These are phyloP conservation scores for Arbutus unedo DNA, from an alignment of 148 eudicot genomes.

Conservation along the genomic window DNA sequence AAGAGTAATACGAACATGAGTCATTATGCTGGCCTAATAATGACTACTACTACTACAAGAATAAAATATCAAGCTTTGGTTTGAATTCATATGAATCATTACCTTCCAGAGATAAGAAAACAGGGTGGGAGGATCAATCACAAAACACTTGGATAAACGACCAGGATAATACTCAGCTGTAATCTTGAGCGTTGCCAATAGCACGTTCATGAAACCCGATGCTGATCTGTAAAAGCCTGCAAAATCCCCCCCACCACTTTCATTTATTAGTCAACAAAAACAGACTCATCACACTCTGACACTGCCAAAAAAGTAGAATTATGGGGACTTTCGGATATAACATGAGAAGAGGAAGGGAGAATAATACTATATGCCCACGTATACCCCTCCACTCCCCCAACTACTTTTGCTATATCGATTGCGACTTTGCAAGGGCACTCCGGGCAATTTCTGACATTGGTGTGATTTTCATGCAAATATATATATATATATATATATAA, in stretches of 20 bases:
- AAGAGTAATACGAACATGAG: no score
- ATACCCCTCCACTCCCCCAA: not conserved
- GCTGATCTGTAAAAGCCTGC: conserved; percentile 97
- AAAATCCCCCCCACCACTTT: not conserved
- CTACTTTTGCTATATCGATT: not conserved
- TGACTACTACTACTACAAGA: no score
- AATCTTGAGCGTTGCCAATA: conserved; percentile 71
- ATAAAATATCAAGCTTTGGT: not conserved
- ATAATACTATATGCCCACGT: not conserved
- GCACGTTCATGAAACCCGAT: conserved; percentile 77
- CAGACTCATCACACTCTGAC: not conserved
- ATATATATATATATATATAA: no score
- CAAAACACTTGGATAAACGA: conserved; percentile 73
- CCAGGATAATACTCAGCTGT: conserved; percentile 79
- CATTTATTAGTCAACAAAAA: not conserved
- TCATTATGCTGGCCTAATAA: no score
- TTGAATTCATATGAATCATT: conserved; percentile 12
- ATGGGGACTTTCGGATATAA: not conserved
- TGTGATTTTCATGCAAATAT: not conserved
- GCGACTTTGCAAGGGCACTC: conserved; percentile 9
- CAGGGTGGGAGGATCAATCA: conserved; percentile 90
- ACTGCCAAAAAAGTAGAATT: not conserved
- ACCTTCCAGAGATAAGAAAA: conserved; percentile 97
- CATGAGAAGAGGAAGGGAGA: not conserved
- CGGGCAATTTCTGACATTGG: conserved; percentile 12